These are phyloP conservation scores for Byssothecium circinans DNA, from an alignment of 2,329 filamentous ascomycete genomes.

Conservation along the genomic window DNA sequence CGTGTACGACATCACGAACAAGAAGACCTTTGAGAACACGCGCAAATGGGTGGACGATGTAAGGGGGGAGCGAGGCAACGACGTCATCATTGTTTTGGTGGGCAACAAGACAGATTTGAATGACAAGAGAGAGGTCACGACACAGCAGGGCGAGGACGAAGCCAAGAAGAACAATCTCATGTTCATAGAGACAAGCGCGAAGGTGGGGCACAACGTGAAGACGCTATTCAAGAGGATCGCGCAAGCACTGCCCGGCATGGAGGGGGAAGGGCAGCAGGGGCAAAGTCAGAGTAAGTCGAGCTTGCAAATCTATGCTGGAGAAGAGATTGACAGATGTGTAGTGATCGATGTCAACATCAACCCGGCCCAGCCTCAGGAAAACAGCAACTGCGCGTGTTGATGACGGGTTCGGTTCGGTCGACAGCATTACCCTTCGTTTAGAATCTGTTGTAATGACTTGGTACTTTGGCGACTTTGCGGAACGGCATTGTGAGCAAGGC, in stretches of 20 bases:
- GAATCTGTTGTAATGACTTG: constrained; percentile 41
- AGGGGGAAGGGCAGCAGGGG: constrained; percentile 78
- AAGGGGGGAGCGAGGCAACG: constrained; percentile 91
- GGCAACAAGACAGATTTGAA: constrained; percentile 99
- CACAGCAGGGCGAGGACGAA: constrained; percentile 94
- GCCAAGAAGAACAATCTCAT: constrained; percentile 97
- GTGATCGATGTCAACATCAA: constrained; percentile 94
- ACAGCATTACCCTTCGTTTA: constrained; percentile 23
- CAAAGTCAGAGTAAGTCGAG: constrained; percentile 74
- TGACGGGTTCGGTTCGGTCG: neutral
- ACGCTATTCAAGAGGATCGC: constrained; percentile 96
- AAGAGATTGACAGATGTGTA: constrained; percentile 45
- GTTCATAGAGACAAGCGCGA: constrained; percentile 99
- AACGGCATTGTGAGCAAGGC: constrained; percentile 44
- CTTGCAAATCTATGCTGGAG: too few relatives aligned
- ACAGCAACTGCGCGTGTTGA: constrained; percentile 50
- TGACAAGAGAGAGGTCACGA: constrained; percentile 97
- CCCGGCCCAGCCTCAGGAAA: constrained; percentile 64
- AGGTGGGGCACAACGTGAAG: constrained; percentile 98
- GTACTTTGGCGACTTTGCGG: constrained; percentile 22
- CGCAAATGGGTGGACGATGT: constrained; percentile 99
- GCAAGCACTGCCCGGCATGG: constrained; percentile 96
- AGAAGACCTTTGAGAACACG: constrained; percentile 97
- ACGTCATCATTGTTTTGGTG: constrained; percentile 97
- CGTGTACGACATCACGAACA: constrained; percentile 97